Percentiles rank a stretch among this genome's conserved stretches.
Evolutionary conservation across 768 basidiomycete genomes (phyloP).

Genomic region (Amanita molliuscula): DNA sequence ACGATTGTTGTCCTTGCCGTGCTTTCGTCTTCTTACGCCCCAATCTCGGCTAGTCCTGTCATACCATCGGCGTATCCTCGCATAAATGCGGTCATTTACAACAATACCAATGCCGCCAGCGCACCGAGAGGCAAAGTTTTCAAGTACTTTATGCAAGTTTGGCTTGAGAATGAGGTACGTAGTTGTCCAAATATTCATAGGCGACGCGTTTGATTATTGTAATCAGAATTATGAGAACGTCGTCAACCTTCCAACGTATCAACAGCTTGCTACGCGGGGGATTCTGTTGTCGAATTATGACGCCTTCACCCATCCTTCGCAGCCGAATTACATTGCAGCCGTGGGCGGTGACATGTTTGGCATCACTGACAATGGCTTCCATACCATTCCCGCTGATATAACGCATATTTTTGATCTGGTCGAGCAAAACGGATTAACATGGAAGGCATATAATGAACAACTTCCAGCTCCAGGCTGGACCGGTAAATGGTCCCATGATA

Average conservation of each 20-base stretch:
- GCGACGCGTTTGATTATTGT: not conserved
- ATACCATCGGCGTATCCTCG: not conserved
- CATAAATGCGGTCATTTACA: not conserved
- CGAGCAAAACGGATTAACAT: constrained; percentile 44
- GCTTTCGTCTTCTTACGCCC: not conserved
- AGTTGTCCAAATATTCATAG: constrained; percentile 11
- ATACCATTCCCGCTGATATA: constrained; percentile 32
- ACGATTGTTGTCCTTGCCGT: not conserved
- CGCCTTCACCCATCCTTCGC: constrained; percentile 44
- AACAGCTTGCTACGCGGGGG: constrained; percentile 36
- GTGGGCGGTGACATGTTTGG: constrained; percentile 35
- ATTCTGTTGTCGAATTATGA: constrained; percentile 36
- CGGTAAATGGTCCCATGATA: constrained; percentile 25
- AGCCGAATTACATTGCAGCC: constrained; percentile 49
- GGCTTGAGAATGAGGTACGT: constrained; percentile 43
- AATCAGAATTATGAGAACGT: not conserved
- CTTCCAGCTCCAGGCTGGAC: constrained; percentile 40
- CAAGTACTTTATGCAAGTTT: constrained; percentile 29
- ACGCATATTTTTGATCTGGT: constrained; percentile 52
- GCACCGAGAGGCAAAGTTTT: constrained; percentile 16
- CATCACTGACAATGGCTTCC: constrained; percentile 29
- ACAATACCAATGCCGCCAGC: not conserved
- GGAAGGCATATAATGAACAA: constrained; percentile 54
- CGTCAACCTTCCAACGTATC: constrained; percentile 7
- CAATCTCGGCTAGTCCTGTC: not conserved